A percentile compares a stretch with the other conserved stretches of the same genome.
Conservation (phyloP, 78 protist species). For the Dictyostelium capitatum region DNA sequence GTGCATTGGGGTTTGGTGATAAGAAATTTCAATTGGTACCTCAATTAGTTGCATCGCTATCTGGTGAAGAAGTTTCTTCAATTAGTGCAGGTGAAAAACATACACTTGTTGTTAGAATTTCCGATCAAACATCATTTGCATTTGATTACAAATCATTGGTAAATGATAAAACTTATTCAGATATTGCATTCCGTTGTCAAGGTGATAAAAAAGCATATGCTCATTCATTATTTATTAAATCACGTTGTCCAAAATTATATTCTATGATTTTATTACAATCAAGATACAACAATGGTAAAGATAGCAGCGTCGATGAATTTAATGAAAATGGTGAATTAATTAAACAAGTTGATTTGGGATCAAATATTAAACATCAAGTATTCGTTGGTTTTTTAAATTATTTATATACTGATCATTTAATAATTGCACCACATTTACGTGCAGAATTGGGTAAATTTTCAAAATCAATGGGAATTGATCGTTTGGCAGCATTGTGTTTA, state of each 20-base stretch:
- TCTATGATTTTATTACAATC: constrained; percentile 19
- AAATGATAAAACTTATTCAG: constrained; percentile 27
- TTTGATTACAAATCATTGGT: constrained; percentile 66
- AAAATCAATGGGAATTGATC: constrained; percentile 12
- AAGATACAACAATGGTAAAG: neutral
- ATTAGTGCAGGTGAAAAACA: constrained; percentile 82
- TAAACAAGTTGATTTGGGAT: neutral
- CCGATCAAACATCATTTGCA: constrained; percentile 77
- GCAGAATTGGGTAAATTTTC: constrained; percentile 64
- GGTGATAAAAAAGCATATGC: constrained; percentile 47
- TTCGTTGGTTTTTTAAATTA: constrained; percentile 56
- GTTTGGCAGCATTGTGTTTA: constrained; percentile 32
- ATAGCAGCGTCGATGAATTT: neutral
- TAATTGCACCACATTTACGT: constrained; percentile 81
- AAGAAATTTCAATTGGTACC: constrained; percentile 75
- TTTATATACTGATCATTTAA: constrained; percentile 77
- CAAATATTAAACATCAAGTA: constrained; percentile 28
- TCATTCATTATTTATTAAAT: constrained; percentile 30
- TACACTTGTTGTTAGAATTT: constrained; percentile 33
- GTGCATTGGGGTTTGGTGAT: constrained; percentile 77
- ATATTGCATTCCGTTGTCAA: constrained; percentile 44
- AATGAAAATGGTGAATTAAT: neutral
- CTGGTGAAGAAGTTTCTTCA: constrained; percentile 57
- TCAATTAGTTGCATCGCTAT: constrained; percentile 35
- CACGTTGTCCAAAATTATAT: constrained; percentile 61